These are phyloP conservation scores for Entophlyctis luteolus DNA, from an alignment of 192 early-diverging fungal genomes.

Conservation along the genomic window DNA sequence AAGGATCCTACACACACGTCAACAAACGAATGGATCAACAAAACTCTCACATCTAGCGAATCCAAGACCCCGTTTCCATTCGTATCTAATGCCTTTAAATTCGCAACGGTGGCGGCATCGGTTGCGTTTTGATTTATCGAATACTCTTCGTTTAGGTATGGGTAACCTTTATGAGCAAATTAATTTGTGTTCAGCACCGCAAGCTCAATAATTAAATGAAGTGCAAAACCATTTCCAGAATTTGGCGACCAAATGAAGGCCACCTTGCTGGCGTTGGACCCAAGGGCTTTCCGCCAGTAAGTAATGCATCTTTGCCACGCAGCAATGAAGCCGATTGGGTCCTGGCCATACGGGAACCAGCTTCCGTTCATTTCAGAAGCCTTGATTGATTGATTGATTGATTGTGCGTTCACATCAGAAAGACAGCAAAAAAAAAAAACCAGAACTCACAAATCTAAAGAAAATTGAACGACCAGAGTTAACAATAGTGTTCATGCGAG, in stretches of 20 bases:
- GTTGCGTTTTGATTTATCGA: constrained; percentile 4
- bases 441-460: constrained; percentile 11
- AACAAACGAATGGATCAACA: not conserved
- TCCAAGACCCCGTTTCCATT: constrained; percentile 15
- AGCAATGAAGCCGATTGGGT: constrained; percentile 20
- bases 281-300: constrained; percentile 9
- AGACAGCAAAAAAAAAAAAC: not conserved
- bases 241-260: constrained; percentile 30
- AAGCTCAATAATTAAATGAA: not conserved
- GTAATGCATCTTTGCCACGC: constrained; percentile 16
- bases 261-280: constrained; percentile 20
- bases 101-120: not conserved
- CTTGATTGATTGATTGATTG: not conserved
- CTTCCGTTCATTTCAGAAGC: constrained; percentile 29
- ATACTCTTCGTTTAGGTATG: not conserved
- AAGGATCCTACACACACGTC: constrained; percentile 2
- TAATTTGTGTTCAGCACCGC: not conserved
- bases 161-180: not conserved
- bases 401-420: not conserved
- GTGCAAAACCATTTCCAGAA: constrained; percentile 4
- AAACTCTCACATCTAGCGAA: not conserved
- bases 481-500: constrained; percentile 14
- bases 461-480: constrained; percentile 20
- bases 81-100: constrained; percentile 21
- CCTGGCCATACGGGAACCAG: constrained; percentile 32